Conservation (phyloP, 371 early-diverging fungal genomes). For the Rhizopus sp. region DNA sequence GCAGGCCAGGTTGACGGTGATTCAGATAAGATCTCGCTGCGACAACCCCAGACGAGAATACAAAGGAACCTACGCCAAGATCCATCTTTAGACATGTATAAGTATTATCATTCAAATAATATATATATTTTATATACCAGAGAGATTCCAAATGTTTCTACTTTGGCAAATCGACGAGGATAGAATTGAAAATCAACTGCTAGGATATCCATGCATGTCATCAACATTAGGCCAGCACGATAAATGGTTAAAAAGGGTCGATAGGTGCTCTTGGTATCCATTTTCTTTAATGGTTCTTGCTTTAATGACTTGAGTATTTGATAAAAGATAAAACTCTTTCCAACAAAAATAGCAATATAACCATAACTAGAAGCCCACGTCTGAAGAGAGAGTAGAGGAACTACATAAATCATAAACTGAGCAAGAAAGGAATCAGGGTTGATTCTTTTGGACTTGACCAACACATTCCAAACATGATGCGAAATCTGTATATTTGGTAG, state of each 20-base stretch:
- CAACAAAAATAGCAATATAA: constrained; percentile 8
- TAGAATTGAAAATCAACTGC: constrained; percentile 97
- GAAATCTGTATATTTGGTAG: constrained; percentile 20
- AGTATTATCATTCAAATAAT: constrained; percentile 4
- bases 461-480: constrained; percentile 28
- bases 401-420: constrained; percentile 36
- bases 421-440: constrained; percentile 18
- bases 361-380: constrained; percentile 41
- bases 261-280: constrained; percentile 10
- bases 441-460: constrained; percentile 16
- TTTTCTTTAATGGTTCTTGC: constrained; percentile 6
- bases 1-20: constrained; percentile 7
- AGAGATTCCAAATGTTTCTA: constrained; percentile 90
- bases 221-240: constrained; percentile 77
- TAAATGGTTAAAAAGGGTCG: constrained; percentile 68
- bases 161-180: constrained; percentile 90
- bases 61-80: constrained; percentile 82
- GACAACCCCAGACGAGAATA: constrained; percentile 82
- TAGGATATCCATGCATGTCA: constrained; percentile 83
- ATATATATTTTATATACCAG: constrained; percentile 48
- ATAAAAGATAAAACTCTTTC: no score
- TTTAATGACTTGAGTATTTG: no score
- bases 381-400: constrained; percentile 30
- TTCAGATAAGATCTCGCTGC: constrained; percentile 56
- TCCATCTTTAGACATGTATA: constrained; percentile 73